Evolutionary conservation across 208 protist species (phyloP), one percentile per base, ranked within the genome.

Genomic region (Wallacemonas sp.): DNA sequence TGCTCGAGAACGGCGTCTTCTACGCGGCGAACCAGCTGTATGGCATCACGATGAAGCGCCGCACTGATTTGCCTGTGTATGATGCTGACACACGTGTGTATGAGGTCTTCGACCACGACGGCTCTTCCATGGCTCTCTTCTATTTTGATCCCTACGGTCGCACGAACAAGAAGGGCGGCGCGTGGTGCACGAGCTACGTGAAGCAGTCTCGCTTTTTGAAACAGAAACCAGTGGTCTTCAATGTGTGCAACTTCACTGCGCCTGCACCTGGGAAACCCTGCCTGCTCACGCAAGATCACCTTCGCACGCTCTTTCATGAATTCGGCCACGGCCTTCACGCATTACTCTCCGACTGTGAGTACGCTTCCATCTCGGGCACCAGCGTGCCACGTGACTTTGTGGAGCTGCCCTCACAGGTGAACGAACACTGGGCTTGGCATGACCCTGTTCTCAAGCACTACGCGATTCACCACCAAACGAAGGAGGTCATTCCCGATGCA

Each of bases 331-430:
- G 77, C 27, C 70, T 93, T 51, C 87, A 94, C 73, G 84, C 86
- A 44, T 88, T 94, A 62, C 71, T 94, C 12, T 82, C 80, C 26
- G 61, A 70, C 45, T 45, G 64, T 27, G 47, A 58, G 53, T 81
- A 82, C 47, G 39, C 60, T 3, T 71, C 62, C 42, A 79, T 86
- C 26, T 70, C 81, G 19, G 79, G 88, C 59, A 84, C 87, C 31
- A 66, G 58, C 33, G 81, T 95, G 6, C 67, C 86, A 15, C 82
- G 88, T 67, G 88, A 95, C 65, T 88, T 86, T 55, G 74, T 95
- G 9, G 83, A 95, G 79, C 66, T 88, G 47, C 85, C 88, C 4
- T 92, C 85, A 39, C 88, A 94, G 77, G 73, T 93, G 45, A 89
- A 88, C 64, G 84, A 94, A 64, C 86, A 94, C 66, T 94, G 83